Conservation (phyloP, 768 basidiomycete genomes). For the Lactifluus subvellereus region DNA sequence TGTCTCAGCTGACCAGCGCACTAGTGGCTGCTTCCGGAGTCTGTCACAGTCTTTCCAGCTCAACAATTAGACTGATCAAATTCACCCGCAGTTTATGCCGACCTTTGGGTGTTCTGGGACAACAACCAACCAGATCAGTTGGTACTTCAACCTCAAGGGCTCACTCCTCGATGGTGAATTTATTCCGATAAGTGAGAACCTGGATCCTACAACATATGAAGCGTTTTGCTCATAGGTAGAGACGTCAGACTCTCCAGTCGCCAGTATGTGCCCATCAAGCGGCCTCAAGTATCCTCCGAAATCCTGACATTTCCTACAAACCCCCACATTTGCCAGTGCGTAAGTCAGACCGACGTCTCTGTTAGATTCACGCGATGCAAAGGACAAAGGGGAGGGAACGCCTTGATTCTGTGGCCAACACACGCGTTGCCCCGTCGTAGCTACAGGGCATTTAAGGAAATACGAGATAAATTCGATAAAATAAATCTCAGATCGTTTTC, state of each 20-base stretch:
- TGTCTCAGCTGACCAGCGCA: conserved; percentile 48
- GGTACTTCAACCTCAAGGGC: conserved; percentile 61
- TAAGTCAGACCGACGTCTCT: neutral
- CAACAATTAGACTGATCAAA: conserved; percentile 1
- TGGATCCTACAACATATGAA: neutral
- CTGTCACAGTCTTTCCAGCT: conserved; percentile 13
- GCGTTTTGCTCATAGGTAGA: neutral
- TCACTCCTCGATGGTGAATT: conserved; percentile 62
- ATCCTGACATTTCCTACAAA: neutral
- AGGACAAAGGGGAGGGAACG: too few relatives aligned
- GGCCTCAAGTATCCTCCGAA: conserved; percentile 61
- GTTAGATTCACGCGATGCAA: too few relatives aligned
- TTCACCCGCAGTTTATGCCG: conserved; percentile 36
- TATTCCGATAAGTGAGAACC: conserved; percentile 46
- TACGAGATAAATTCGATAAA: too few relatives aligned
- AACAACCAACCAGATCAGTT: conserved; percentile 43
- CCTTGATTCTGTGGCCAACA: too few relatives aligned
- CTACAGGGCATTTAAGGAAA: too few relatives aligned
- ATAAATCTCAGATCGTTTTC: too few relatives aligned
- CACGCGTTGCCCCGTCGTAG: too few relatives aligned
- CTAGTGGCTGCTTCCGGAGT: conserved; percentile 52
- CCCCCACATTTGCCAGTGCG: neutral
- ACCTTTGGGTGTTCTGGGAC: conserved; percentile 39
- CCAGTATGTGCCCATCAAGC: conserved; percentile 45
- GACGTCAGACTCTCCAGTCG: conserved; percentile 43